phyloP scores from a whole-genome alignment of 495 filamentous ascomycete genomes.

The Friedmanniomyces endolithicus region DNA sequence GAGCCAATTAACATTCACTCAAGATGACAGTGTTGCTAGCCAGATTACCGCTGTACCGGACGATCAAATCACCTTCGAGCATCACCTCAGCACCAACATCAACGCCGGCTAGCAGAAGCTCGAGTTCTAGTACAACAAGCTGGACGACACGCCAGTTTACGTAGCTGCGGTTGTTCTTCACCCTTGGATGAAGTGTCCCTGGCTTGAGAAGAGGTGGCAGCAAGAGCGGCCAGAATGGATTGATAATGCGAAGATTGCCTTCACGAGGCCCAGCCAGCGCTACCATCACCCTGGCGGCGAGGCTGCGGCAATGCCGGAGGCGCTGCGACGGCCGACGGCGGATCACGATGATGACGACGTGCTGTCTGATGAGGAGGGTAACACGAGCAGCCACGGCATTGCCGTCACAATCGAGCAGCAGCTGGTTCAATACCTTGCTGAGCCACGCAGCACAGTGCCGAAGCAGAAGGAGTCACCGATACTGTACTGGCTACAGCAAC shows the following conservation, averaged over 20 bases:
- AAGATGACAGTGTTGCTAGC: not conserved
- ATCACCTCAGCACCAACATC: constrained; percentile 7
- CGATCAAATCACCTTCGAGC: not conserved
- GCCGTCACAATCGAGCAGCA: not conserved
- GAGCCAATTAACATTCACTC: not conserved
- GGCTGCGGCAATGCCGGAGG: not conserved
- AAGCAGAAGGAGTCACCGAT: not conserved
- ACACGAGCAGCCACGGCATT: not conserved
- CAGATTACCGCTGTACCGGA: not conserved
- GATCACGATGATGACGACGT: not conserved
- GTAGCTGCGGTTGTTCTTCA: constrained; percentile 6
- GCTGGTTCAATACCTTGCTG: not conserved
- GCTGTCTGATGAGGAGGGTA: not conserved
- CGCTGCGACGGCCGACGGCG: not conserved
- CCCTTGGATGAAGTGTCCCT: constrained; percentile 2
- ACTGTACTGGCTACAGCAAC: not conserved
- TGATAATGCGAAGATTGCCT: not conserved
- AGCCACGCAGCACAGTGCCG: not conserved
- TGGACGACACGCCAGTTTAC: constrained; percentile 6
- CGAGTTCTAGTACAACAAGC: constrained; percentile 3
- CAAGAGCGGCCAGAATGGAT: not conserved
- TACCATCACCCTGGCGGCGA: not conserved
- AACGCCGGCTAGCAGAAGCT: constrained; percentile 10
- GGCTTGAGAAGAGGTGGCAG: constrained; percentile 2
- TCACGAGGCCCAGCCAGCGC: not conserved